phyloP scores from a whole-genome alignment of 2,329 filamentous ascomycete species.

The Apiospora sp. region DNA sequence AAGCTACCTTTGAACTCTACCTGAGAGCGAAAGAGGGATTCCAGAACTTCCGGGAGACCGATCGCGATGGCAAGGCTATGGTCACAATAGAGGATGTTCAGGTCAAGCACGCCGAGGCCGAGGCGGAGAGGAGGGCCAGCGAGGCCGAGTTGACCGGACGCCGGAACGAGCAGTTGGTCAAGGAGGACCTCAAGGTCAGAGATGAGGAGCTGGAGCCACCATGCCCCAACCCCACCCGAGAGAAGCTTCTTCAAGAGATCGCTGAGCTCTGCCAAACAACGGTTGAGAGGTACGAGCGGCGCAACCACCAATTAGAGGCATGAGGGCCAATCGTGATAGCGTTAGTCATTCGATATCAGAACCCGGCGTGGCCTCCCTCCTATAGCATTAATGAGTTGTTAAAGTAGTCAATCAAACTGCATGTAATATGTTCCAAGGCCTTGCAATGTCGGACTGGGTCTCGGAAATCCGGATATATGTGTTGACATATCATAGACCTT shows the following conservation, averaged over 20 bases:
- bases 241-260: slow-evolving; percentile 1
- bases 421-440: not conserved
- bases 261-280: not conserved
- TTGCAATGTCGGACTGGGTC: not conserved
- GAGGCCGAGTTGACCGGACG: not conserved
- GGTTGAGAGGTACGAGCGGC: not conserved
- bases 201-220: slow-evolving; percentile 31
- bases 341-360: not conserved
- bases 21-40: slow-evolving; percentile 11
- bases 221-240: not conserved
- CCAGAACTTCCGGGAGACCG: slow-evolving; percentile 16
- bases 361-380: not conserved
- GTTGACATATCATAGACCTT: not conserved
- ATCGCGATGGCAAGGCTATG: slow-evolving; percentile 23
- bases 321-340: not conserved
- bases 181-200: slow-evolving; percentile 22
- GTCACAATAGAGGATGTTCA: slow-evolving; percentile 22
- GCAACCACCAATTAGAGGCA: not conserved
- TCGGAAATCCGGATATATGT: not conserved
- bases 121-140: slow-evolving; percentile 1
- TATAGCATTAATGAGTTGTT: not conserved
- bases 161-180: slow-evolving; percentile 13
- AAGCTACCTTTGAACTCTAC: slow-evolving; percentile 23
- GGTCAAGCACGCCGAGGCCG: slow-evolving; percentile 7
- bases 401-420: not conserved